Evolutionary conservation across 768 basidiomycete genomes (phyloP).

Genomic region (Lactifluus hygrophoroides): DNA sequence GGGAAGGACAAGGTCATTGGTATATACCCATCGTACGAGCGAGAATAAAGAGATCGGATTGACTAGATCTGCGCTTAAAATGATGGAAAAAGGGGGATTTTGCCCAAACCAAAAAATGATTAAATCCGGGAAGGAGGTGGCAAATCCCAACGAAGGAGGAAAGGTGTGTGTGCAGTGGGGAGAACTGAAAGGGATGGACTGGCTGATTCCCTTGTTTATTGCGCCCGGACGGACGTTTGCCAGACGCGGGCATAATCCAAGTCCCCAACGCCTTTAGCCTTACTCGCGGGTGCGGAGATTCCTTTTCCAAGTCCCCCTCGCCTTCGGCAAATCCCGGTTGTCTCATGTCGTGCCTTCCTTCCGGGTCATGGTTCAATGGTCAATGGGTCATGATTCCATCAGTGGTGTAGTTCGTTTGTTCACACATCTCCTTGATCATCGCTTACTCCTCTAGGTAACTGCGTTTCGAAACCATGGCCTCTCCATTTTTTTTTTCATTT

Average conservation of each 20-base stretch:
- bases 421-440: conserved; percentile 10
- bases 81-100: too few species aligned
- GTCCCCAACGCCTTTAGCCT: too few species aligned
- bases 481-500: not conserved
- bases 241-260: too few species aligned
- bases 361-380: too few species aligned
- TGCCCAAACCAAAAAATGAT: too few species aligned
- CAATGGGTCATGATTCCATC: conserved; percentile 3
- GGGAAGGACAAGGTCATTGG: conserved; percentile 3
- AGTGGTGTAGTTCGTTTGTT: too few species aligned
- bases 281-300: not conserved
- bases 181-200: too few species aligned
- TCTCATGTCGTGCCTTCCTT: too few species aligned
- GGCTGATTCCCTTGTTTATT: conserved; percentile 8
- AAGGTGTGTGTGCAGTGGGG: not conserved
- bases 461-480: conserved; percentile 1
- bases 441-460: conserved; percentile 12
- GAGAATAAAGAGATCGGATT: conserved; percentile 7
- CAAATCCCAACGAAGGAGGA: not conserved
- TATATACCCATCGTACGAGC: not conserved
- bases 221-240: conserved; percentile 16
- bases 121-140: conserved; percentile 3
- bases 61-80: conserved; percentile 4
- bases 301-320: too few species aligned
- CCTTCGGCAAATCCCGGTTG: conserved; percentile 7